A percentile compares a stretch with the other conserved stretches of the same genome.
Evolutionary conservation across 257 asterid genomes (phyloP).

Genomic region (Nicotiana paniculata): DNA sequence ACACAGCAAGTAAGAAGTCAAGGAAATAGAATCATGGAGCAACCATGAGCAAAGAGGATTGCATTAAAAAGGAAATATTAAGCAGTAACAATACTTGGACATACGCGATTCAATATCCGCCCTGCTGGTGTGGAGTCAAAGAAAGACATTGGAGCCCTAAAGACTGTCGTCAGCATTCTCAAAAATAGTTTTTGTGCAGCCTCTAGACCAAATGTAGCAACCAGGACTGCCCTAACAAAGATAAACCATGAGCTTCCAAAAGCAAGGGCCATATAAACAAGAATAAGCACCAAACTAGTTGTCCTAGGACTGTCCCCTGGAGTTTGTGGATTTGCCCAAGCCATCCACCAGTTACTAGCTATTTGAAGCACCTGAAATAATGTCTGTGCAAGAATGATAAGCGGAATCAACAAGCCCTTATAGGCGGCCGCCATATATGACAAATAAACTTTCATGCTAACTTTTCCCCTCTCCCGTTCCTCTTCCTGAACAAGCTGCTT

Average conservation of each 20-base stretch:
- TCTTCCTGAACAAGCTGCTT: constrained; percentile 99
- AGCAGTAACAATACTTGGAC: constrained; percentile 13
- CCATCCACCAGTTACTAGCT: constrained; percentile 99
- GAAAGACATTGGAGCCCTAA: constrained; percentile 94
- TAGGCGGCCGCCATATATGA: constrained; percentile 97
- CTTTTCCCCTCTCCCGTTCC: constrained; percentile 91
- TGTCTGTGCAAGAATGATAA: constrained; percentile 80
- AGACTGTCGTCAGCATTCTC: constrained; percentile 71
- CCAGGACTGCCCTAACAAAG: constrained; percentile 85
- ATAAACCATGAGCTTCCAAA: constrained; percentile 95
- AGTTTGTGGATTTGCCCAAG: constrained; percentile 99
- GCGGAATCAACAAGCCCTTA: constrained; percentile 82
- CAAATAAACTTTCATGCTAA: constrained; percentile 92
- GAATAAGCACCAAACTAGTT: constrained; percentile 66
- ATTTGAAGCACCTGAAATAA: constrained; percentile 95
- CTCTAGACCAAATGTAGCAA: constrained; percentile 95
- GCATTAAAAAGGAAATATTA: not conserved
- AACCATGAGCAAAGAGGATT: not conserved
- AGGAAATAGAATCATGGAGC: constrained; percentile 5
- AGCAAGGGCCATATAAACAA: constrained; percentile 93
- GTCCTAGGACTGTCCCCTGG: constrained; percentile 69
- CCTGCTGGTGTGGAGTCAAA: constrained; percentile 98
- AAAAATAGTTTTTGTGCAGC: constrained; percentile 87
- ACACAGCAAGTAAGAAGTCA: not conserved
- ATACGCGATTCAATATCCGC: constrained; percentile 88